Percentiles rank a stretch among this genome's conserved stretches.
phyloP scores from a whole-genome alignment of 1,284 basidiomycete genomes.

The Cystobasidium pallidum region DNA sequence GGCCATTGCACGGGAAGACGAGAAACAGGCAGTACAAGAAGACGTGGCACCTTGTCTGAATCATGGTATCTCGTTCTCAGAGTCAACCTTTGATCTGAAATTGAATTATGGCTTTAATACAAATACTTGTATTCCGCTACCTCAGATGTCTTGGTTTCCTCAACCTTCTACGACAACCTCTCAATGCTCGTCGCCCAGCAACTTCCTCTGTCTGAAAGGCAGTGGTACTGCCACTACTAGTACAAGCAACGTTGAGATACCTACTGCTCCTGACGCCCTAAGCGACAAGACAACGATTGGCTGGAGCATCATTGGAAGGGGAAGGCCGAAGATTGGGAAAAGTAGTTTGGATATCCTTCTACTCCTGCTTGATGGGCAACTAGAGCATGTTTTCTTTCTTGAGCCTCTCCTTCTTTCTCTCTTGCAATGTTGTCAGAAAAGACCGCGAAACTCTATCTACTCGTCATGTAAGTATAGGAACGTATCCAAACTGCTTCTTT shows the following conservation, averaged over 20 bases:
- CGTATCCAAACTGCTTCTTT: too few relatives aligned
- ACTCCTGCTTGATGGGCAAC: not conserved
- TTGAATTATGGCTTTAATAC: not conserved
- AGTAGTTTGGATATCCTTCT: not conserved
- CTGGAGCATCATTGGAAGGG: not conserved
- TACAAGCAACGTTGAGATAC: not conserved
- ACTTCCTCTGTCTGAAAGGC: not conserved
- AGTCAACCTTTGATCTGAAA: slow-evolving; percentile 8
- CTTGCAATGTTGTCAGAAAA: too few relatives aligned
- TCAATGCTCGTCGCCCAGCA: not conserved
- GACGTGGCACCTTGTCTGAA: not conserved
- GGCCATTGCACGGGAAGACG: not conserved
- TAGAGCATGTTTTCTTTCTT: too few relatives aligned
- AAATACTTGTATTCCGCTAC: not conserved
- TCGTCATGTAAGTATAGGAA: too few relatives aligned
- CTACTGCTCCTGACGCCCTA: not conserved
- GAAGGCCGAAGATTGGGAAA: not conserved
- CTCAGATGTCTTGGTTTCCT: slow-evolving; percentile 23
- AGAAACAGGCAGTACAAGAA: not conserved
- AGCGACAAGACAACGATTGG: not conserved
- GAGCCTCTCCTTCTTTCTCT: too few relatives aligned
- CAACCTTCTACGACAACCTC: not conserved
- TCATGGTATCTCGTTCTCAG: not conserved
- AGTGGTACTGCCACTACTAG: not conserved
- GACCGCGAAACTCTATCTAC: too few relatives aligned